Conservation (phyloP, 495 filamentous ascomycete genomes). For the Filosporella fistucella region DNA sequence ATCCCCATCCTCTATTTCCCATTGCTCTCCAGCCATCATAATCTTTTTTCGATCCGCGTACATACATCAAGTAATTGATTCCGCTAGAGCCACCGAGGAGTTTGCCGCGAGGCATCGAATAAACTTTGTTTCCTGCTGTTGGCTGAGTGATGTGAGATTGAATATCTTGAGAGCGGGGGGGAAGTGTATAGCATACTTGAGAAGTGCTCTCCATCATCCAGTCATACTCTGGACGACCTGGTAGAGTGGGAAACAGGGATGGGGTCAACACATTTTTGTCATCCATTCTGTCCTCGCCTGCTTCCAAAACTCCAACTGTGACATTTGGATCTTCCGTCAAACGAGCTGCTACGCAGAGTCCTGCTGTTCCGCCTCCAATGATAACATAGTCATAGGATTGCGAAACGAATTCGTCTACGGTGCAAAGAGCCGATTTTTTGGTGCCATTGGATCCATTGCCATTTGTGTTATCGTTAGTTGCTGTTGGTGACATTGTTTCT, state of each 20-base stretch:
- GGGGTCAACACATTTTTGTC: constrained; percentile 43
- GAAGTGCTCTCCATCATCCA: constrained; percentile 45
- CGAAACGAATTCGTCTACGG: neutral
- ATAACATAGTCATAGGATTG: constrained; percentile 63
- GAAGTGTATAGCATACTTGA: constrained; percentile 31
- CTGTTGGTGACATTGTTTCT: neutral
- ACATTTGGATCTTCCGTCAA: constrained; percentile 38
- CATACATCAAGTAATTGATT: constrained; percentile 1
- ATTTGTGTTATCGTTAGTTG: neutral
- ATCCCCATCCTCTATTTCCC: constrained; percentile 37
- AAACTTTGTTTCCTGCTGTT: constrained; percentile 31
- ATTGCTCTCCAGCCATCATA: constrained; percentile 29
- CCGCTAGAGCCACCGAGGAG: constrained; percentile 8
- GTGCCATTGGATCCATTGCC: constrained; percentile 1
- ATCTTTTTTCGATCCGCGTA: neutral
- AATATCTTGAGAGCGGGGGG: no score
- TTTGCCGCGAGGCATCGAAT: constrained; percentile 7
- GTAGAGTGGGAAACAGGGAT: constrained; percentile 24
- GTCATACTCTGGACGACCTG: constrained; percentile 40
- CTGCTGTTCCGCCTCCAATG: constrained; percentile 80
- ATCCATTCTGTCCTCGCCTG: constrained; percentile 39
- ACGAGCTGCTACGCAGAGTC: constrained; percentile 66
- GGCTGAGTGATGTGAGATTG: constrained; percentile 1
- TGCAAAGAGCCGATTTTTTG: constrained; percentile 2
- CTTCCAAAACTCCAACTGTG: constrained; percentile 39